These are phyloP conservation scores for Sanghuangporus sanghuang DNA, from an alignment of 1,284 basidiomycete species.

Conservation along the genomic window DNA sequence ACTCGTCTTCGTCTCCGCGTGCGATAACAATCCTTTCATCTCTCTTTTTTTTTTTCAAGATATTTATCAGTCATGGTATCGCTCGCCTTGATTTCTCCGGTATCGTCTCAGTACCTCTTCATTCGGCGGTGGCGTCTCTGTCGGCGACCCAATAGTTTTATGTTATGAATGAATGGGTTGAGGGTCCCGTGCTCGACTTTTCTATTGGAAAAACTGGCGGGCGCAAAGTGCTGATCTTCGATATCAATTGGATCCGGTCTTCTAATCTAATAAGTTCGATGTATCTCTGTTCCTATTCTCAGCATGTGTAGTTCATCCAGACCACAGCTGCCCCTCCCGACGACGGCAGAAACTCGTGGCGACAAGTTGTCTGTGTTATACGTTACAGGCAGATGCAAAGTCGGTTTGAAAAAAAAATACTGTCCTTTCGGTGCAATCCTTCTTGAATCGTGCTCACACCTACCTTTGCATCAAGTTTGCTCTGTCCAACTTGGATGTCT, in stretches of 20 bases:
- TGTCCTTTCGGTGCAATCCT: neutral
- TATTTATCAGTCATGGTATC: neutral
- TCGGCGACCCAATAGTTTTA: neutral
- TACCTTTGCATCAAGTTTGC: neutral
- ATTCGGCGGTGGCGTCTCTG: neutral
- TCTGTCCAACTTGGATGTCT: neutral
- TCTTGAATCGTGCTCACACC: neutral
- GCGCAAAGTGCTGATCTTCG: slow-evolving; percentile 1
- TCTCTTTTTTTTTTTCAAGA: neutral
- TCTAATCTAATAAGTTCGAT: neutral
- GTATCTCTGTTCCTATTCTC: no score
- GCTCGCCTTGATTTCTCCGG: neutral
- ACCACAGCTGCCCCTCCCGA: no score
- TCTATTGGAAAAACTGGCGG: neutral
- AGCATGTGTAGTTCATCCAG: no score
- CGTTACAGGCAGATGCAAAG: neutral
- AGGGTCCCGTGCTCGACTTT: neutral
- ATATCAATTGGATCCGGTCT: neutral
- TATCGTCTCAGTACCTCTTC: neutral
- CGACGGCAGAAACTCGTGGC: no score
- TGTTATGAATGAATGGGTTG: neutral
- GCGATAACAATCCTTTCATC: neutral
- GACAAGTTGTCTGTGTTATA: neutral
- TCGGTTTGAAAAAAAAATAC: neutral
- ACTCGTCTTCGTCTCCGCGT: neutral